Evolutionary conservation across 2,329 filamentous ascomycete species (phyloP).

Genomic region (Venturia nashicola): DNA sequence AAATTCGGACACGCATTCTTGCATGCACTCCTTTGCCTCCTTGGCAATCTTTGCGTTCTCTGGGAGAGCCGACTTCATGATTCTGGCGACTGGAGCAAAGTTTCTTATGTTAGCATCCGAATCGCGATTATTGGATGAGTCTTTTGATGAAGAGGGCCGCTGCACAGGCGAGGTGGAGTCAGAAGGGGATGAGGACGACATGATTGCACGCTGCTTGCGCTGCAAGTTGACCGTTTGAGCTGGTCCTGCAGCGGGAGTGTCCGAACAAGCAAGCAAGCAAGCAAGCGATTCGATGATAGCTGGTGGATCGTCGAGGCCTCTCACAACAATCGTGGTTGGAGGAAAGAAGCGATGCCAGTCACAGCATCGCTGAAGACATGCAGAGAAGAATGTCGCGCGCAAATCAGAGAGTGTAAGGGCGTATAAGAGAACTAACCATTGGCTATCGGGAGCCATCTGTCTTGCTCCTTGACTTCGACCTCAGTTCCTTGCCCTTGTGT

Average conservation of each 20-base stretch:
- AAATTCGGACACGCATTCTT: constrained; percentile 99
- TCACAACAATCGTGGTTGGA: constrained; percentile 5
- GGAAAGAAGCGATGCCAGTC: constrained; percentile 35
- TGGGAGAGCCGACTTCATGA: constrained; percentile 96
- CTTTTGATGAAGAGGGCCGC: constrained; percentile 1
- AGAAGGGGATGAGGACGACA: constrained; percentile 31
- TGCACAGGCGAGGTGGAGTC: constrained; percentile 20
- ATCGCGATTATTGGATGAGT: constrained; percentile 16
- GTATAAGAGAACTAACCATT: constrained; percentile 70
- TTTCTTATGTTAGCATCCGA: constrained; percentile 85
- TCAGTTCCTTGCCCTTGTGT: constrained; percentile 72
- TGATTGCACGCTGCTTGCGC: constrained; percentile 28
- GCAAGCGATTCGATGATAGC: constrained; percentile 21
- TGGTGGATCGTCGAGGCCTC: constrained; percentile 24
- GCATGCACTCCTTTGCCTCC: constrained; percentile 99
- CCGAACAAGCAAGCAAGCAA: constrained; percentile 21
- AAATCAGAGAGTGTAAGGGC: constrained; percentile 24
- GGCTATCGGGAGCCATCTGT: constrained; percentile 98
- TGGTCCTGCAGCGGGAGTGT: constrained; percentile 7
- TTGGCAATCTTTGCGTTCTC: constrained; percentile 99
- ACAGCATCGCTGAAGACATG: constrained; percentile 23
- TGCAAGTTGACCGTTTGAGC: constrained; percentile 26
- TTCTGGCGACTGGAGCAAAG: constrained; percentile 90
- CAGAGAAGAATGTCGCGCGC: constrained; percentile 20
- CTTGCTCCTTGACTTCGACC: constrained; percentile 99